A percentile compares a stretch with the other conserved stretches of the same genome.
Evolutionary conservation across 1,139 yeast species (phyloP).

Genomic region (Suhomyces terraborum): DNA sequence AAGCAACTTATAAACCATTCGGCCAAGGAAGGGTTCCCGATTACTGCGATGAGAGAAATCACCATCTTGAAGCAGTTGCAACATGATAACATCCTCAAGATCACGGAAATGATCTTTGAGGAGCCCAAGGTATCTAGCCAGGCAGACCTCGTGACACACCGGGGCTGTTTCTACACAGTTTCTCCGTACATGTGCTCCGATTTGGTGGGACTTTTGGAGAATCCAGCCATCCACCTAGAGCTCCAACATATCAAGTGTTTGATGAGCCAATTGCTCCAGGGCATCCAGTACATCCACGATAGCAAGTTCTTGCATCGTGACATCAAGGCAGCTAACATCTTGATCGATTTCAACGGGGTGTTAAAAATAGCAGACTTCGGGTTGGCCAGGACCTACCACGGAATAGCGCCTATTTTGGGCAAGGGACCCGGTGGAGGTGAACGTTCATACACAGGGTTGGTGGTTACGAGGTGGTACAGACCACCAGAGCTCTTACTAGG

Average conservation of each 20-base stretch:
- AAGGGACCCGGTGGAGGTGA: conserved; percentile 74
- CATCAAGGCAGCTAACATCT: conserved; percentile 89
- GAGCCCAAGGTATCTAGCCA: conserved; percentile 44
- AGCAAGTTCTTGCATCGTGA: conserved; percentile 80
- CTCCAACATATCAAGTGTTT: conserved; percentile 80
- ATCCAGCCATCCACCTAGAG: conserved; percentile 65
- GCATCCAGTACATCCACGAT: conserved; percentile 81
- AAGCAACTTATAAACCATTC: conserved; percentile 82
- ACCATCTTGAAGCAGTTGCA: conserved; percentile 72
- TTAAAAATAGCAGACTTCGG: conserved; percentile 93
- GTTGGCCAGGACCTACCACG: conserved; percentile 75
- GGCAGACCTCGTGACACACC: conserved; percentile 36
- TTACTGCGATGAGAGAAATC: conserved; percentile 93
- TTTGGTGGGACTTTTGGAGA: conserved; percentile 87
- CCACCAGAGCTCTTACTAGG: conserved; percentile 93
- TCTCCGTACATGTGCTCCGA: conserved; percentile 94
- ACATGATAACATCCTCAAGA: conserved; percentile 72
- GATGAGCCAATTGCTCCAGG: conserved; percentile 74
- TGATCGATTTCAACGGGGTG: conserved; percentile 74
- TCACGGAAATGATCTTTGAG: conserved; percentile 82
- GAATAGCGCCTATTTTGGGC: conserved; percentile 59
- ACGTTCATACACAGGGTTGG: conserved; percentile 80
- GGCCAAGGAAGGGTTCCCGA: conserved; percentile 90
- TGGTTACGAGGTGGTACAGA: conserved; percentile 96
- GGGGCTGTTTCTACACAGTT: conserved; percentile 77